Conservation (phyloP, 2,329 filamentous ascomycete genomes). For the Daldinia sp. region DNA sequence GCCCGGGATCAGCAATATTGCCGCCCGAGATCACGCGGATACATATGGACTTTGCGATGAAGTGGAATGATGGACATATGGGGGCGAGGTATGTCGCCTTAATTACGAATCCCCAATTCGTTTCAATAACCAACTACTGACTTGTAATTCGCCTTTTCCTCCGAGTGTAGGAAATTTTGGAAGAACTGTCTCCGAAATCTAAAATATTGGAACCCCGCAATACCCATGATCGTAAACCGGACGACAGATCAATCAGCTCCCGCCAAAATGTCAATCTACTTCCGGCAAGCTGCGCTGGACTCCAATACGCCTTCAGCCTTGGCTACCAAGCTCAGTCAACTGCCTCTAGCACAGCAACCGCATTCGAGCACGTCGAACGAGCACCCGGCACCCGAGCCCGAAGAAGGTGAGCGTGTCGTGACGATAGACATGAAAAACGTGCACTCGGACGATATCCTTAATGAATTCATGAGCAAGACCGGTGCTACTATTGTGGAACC, state of each 20-base stretch:
- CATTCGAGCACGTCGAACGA: constrained; percentile 62
- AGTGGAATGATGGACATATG: constrained; percentile 74
- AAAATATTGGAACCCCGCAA: constrained; percentile 91
- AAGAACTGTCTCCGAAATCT: constrained; percentile 82
- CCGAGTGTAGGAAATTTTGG: constrained; percentile 83
- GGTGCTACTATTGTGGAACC: constrained; percentile 68
- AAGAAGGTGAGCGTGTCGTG: constrained; percentile 62
- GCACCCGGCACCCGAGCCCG: constrained; percentile 63
- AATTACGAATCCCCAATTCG: not conserved
- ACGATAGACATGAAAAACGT: constrained; percentile 74
- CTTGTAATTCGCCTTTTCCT: constrained; percentile 36
- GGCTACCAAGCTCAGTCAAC: constrained; percentile 39
- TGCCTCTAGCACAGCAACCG: constrained; percentile 55
- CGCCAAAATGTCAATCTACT: constrained; percentile 75
- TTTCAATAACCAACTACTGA: not conserved
- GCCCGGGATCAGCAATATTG: constrained; percentile 84
- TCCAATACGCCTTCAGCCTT: constrained; percentile 37
- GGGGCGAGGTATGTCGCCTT: constrained; percentile 72
- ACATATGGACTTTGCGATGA: constrained; percentile 77
- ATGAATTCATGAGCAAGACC: constrained; percentile 71
- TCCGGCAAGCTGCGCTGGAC: constrained; percentile 57
- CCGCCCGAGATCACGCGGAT: constrained; percentile 81
- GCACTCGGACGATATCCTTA: constrained; percentile 71
- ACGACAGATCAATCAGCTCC: constrained; percentile 66
- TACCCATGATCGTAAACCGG: constrained; percentile 86